Conservation (phyloP, 495 filamentous ascomycete species). For the Aspergillus taichungensis region DNA sequence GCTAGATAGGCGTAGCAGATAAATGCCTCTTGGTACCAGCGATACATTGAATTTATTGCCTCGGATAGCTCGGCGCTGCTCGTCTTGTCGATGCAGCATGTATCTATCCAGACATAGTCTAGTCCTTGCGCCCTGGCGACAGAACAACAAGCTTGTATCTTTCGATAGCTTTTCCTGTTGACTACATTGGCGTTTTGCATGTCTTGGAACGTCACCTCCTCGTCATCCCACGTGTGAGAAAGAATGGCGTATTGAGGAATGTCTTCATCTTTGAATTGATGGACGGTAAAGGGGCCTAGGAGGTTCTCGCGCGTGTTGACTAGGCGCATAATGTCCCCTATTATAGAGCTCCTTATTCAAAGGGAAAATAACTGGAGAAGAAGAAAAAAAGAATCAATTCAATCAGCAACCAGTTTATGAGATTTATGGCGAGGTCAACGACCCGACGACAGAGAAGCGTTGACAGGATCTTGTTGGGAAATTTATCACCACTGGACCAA, state of each 20-base stretch:
- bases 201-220: no score
- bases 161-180: neutral
- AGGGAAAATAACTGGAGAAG: no score
- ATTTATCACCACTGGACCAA: no score
- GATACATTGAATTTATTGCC: slow-evolving; percentile 42
- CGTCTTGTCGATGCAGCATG: slow-evolving; percentile 32
- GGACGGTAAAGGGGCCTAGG: neutral
- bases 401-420: no score
- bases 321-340: neutral
- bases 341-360: no score
- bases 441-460: no score
- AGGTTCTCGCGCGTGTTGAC: neutral
- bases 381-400: no score
- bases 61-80: slow-evolving; percentile 32
- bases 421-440: no score
- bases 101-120: slow-evolving; percentile 16
- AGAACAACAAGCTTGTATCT: neutral
- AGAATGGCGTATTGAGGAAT: slow-evolving; percentile 1
- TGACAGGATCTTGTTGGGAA: no score
- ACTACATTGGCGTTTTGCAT: no score
- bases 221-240: no score
- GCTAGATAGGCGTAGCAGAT: slow-evolving; percentile 28
- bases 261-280: neutral
- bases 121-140: neutral
- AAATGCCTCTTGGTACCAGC: slow-evolving; percentile 22